Evolutionary conservation across 2,329 filamentous ascomycete species (phyloP).

Genomic region (Aspergillus sp.): DNA sequence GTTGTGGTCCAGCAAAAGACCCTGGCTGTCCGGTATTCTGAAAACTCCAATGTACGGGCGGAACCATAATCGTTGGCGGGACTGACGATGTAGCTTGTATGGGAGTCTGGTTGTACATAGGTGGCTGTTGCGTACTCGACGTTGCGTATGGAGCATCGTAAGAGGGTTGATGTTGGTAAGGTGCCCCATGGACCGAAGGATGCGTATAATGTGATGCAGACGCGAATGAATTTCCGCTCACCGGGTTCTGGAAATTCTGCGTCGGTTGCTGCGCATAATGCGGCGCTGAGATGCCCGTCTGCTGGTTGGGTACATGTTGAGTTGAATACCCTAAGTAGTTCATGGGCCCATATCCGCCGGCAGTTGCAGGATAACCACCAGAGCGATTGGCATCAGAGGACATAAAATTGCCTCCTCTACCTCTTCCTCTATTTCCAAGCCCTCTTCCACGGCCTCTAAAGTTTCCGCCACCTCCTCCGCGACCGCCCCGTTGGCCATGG

Average conservation of each 20-base stretch:
- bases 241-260: conserved; percentile 23
- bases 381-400: conserved; percentile 21
- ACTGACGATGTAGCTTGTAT: conserved; percentile 21
- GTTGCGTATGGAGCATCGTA: conserved; percentile 28
- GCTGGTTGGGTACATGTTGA: conserved; percentile 25
- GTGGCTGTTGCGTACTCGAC: conserved; percentile 22
- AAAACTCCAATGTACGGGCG: conserved; percentile 57
- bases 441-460: conserved; percentile 37
- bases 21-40: conserved; percentile 49
- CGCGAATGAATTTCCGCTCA: conserved; percentile 21
- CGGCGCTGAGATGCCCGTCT: conserved; percentile 24
- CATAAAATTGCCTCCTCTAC: conserved; percentile 28
- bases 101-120: conserved; percentile 21
- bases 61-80: conserved; percentile 52
- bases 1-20: conserved; percentile 42
- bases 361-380: conserved; percentile 22
- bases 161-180: conserved; percentile 27
- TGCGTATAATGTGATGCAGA: conserved; percentile 28
- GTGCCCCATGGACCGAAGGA: conserved; percentile 20
- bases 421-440: conserved; percentile 32
- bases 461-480: conserved; percentile 27
- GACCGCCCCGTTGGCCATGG: conserved; percentile 28
- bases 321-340: conserved; percentile 31
- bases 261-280: conserved; percentile 27
- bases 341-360: conserved; percentile 29